Percentiles rank a stretch among this genome's conserved stretches.
Conservation (phyloP, 192 early-diverging fungal genomes). For the Coemansia guatemalensis region DNA sequence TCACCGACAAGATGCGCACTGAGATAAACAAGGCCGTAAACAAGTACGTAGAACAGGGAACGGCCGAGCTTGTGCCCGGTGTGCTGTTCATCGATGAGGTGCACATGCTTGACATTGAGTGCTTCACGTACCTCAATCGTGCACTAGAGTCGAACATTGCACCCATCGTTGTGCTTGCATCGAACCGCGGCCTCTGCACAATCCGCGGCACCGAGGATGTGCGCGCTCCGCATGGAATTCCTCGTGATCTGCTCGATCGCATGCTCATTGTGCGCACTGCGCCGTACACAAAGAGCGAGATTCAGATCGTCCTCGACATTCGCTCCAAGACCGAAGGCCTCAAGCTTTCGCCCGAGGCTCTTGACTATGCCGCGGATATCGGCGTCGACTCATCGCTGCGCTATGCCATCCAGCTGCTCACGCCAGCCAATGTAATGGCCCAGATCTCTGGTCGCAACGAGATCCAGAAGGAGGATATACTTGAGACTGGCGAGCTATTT, state of each 20-base stretch:
- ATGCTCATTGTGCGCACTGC: slow-evolving; percentile 93
- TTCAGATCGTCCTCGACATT: slow-evolving; percentile 86
- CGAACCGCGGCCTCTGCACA: slow-evolving; percentile 93
- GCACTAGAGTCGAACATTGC: slow-evolving; percentile 94
- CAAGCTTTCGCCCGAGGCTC: slow-evolving; percentile 72
- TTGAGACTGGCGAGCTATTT: slow-evolving; percentile 84
- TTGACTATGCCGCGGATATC: slow-evolving; percentile 76
- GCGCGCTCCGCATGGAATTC: slow-evolving; percentile 91
- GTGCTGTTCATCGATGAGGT: slow-evolving; percentile 99
- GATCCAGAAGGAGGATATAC: slow-evolving; percentile 83
- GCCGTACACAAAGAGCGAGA: slow-evolving; percentile 91
- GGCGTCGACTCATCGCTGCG: slow-evolving; percentile 89
- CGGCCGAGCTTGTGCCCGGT: slow-evolving; percentile 95
- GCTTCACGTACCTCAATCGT: slow-evolving; percentile 98
- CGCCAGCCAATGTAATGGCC: slow-evolving; percentile 85
- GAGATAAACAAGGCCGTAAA: slow-evolving; percentile 99
- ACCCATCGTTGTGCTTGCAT: slow-evolving; percentile 97
- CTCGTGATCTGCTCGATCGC: slow-evolving; percentile 93
- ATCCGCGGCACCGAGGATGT: slow-evolving; percentile 72
- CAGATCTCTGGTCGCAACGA: slow-evolving; percentile 80
- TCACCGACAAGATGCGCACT: slow-evolving; percentile 95
- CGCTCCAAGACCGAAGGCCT: slow-evolving; percentile 90
- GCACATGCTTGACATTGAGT: slow-evolving; percentile 99
- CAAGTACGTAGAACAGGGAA: slow-evolving; percentile 97
- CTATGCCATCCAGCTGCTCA: slow-evolving; percentile 94